These are phyloP conservation scores for Ophiostoma himal-ulmi DNA, from an alignment of 2,329 filamentous ascomycete species.

Conservation along the genomic window DNA sequence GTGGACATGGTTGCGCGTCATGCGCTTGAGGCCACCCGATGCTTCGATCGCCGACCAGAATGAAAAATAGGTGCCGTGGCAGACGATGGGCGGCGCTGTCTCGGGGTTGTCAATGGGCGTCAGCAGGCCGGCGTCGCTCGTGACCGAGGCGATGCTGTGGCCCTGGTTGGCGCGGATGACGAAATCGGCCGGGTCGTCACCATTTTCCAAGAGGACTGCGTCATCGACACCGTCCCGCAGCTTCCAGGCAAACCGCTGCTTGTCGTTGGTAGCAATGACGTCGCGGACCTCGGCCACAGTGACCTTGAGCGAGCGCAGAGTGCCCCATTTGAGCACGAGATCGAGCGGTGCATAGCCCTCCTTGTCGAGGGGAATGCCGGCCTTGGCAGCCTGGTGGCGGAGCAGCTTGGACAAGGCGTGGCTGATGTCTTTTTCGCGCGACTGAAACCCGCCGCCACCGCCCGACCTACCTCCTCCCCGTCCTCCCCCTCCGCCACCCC, in stretches of 20 bases:
- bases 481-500: neutral
- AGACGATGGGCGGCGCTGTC: slow-evolving; percentile 59
- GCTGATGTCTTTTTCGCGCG: slow-evolving; percentile 46
- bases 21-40: slow-evolving; percentile 71
- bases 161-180: slow-evolving; percentile 95
- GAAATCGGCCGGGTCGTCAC: slow-evolving; percentile 53
- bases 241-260: slow-evolving; percentile 82
- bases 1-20: slow-evolving; percentile 85
- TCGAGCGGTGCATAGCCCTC: slow-evolving; percentile 56
- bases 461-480: neutral
- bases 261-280: slow-evolving; percentile 71
- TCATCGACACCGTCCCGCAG: slow-evolving; percentile 36
- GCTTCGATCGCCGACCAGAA: slow-evolving; percentile 70
- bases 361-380: slow-evolving; percentile 51
- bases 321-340: slow-evolving; percentile 50
- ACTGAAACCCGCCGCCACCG: slow-evolving; percentile 26
- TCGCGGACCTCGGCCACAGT: slow-evolving; percentile 66
- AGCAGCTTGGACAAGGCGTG: slow-evolving; percentile 50
- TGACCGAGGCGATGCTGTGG: slow-evolving; percentile 67
- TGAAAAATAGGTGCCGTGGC: slow-evolving; percentile 85
- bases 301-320: slow-evolving; percentile 63
- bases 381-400: slow-evolving; percentile 52
- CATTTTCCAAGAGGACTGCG: slow-evolving; percentile 24
- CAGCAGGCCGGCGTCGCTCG: slow-evolving; percentile 61
- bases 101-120: slow-evolving; percentile 57